Conservation (phyloP, 768 basidiomycete genomes). For the Phylloporus sp. region DNA sequence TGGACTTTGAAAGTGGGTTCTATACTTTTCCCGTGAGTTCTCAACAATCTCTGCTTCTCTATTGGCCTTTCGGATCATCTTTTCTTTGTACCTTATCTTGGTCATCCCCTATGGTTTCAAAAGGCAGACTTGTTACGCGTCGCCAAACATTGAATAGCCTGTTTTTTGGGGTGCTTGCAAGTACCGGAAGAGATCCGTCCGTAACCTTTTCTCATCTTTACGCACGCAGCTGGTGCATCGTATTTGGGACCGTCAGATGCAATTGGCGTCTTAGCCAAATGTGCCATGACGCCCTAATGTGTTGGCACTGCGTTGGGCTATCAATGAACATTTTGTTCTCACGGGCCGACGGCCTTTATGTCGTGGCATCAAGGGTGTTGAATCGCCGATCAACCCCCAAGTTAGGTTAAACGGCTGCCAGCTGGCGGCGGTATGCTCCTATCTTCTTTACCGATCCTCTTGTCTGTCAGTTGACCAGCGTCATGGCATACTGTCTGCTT, state of each 20-base stretch:
- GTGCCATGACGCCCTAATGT: background rate
- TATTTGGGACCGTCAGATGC: background rate
- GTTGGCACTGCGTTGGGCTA: background rate
- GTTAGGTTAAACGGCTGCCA: background rate
- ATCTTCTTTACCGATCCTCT: background rate
- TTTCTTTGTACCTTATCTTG: background rate
- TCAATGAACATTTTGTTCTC: background rate
- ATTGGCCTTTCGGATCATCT: background rate
- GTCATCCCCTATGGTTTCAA: background rate
- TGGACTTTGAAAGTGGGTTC: constrained; percentile 71
- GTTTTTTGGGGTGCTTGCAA: background rate
- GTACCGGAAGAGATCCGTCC: constrained; percentile 29
- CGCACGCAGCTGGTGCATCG: background rate
- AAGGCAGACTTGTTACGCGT: background rate
- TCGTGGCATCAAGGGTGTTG: too few relatives aligned
- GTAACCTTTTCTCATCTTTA: constrained; percentile 2
- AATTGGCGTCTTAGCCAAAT: background rate
- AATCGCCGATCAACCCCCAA: too few relatives aligned
- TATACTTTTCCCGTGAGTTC: constrained; percentile 77
- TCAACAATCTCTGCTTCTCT: background rate
- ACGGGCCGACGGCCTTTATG: background rate
- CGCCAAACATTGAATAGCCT: background rate
- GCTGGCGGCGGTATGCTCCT: background rate
- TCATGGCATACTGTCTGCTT: background rate
- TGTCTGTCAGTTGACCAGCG: background rate